Evolutionary conservation across 495 filamentous ascomycete species (phyloP).

Genomic region (Parathielavia hyrcaniae): DNA sequence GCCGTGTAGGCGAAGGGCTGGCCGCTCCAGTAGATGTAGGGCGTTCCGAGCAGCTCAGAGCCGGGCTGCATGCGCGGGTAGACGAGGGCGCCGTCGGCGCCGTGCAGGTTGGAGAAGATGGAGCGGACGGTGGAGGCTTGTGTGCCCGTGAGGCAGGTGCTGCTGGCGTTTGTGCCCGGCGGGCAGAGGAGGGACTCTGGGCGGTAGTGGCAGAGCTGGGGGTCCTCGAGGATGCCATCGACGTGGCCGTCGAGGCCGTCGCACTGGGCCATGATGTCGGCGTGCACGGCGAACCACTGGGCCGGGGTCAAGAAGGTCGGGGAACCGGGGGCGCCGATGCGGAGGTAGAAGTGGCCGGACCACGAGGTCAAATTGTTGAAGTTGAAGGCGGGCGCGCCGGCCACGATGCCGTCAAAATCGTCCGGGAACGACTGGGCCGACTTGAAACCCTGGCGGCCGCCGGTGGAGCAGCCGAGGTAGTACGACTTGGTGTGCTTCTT

Average conservation of each 20-base stretch:
- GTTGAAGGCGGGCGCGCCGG: slow-evolving; percentile 32
- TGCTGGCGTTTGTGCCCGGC: slow-evolving; percentile 22
- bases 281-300: slow-evolving; percentile 48
- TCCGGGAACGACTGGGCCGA: slow-evolving; percentile 48
- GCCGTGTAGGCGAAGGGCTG: background rate
- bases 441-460: slow-evolving; percentile 53
- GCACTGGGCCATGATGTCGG: slow-evolving; percentile 59
- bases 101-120: slow-evolving; percentile 47
- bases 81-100: slow-evolving; percentile 43
- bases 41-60: slow-evolving; percentile 22
- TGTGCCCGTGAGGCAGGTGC: slow-evolving; percentile 48
- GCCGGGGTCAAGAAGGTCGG: slow-evolving; percentile 47
- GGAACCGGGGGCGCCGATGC: slow-evolving; percentile 30
- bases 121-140: slow-evolving; percentile 51
- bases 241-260: slow-evolving; percentile 56
- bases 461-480: slow-evolving; percentile 53
- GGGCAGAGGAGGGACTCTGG: slow-evolving; percentile 51
- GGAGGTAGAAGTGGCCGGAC: background rate
- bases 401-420: slow-evolving; percentile 61
- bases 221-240: slow-evolving; percentile 60
- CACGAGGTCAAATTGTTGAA: slow-evolving; percentile 31
- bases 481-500: slow-evolving; percentile 43
- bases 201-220: slow-evolving; percentile 52
- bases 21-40: background rate
- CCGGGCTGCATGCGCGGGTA: slow-evolving; percentile 46